Evolutionary conservation across 352 stramenopile species (phyloP), one percentile per base, ranked within the genome.

Genomic region (Phytophthora chlamydospora): DNA sequence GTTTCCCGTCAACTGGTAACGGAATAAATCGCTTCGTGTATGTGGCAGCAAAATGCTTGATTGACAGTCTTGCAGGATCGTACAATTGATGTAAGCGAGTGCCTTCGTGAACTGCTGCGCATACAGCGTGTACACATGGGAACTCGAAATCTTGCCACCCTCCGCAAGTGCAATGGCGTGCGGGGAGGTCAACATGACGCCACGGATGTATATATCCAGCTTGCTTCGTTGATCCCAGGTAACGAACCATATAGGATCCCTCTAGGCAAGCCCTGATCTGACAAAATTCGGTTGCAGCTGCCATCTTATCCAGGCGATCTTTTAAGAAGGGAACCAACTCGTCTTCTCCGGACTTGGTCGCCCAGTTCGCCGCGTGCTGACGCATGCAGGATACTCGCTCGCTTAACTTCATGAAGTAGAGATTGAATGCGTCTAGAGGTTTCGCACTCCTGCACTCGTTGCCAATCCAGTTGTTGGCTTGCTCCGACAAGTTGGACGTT

Each of bases 381-480:
- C 50, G 27, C 38, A 41, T 49, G 4, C 4, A 8, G 2, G 38
- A 58, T 1, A 27, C 50, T 13, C 36, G 6, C 17, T 58, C 50
- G 14, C 1, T 24, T n/a, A 58, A 14, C 39, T 49, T 58, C 29
- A 48, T 19, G 16, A 58, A 48, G 32, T 39, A 42, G 2, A 58
- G 11, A 24, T 41, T 34, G 27, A 58, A 58, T 2, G 36, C 38
- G 7, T 49, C 50, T 7, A 58, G 16, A 6, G 27, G 31, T 13
- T 48, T 43, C 2, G 50, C 38, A 17, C 38, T 58, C 14, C 39
- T 24, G 27, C 50, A 58, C 5, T 49, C 39, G 24, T 41, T 49
- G 9, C 50, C 50, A 14, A 58, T 47, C 50, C 50, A 49, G 16
- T 58, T 58, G 16, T 49, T 58, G 2, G 50, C 27, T 35, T 58